phyloP scores from a whole-genome alignment of 2,329 filamentous ascomycete species.

The Lachnellula hyalina region DNA sequence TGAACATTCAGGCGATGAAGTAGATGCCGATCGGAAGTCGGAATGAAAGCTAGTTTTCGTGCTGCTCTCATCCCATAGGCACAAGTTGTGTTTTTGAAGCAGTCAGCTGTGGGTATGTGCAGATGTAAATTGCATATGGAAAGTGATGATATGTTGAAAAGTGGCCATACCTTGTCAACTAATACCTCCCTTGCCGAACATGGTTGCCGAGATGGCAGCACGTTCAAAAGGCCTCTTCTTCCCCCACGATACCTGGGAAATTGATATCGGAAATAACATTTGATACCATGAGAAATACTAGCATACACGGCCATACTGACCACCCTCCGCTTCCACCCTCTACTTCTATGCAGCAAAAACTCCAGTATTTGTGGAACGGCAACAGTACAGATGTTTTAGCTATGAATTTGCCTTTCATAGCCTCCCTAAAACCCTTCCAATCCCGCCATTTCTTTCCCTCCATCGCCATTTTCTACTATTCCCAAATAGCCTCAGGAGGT shows the following conservation, averaged over 20 bases:
- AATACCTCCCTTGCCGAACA: not conserved
- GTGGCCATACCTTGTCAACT: not conserved
- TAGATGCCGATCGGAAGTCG: not conserved
- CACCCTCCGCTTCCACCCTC: slow-evolving; percentile 24
- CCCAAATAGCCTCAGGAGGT: slow-evolving; percentile 23
- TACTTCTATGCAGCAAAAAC: slow-evolving; percentile 32
- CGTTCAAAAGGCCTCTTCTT: not conserved
- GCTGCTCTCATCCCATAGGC: not conserved
- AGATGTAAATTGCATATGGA: not conserved
- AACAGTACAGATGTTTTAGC: slow-evolving; percentile 31
- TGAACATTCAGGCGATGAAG: not conserved
- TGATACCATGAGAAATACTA: slow-evolving; percentile 29
- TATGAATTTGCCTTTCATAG: slow-evolving; percentile 17
- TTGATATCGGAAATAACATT: slow-evolving; percentile 15
- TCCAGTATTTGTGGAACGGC: slow-evolving; percentile 26
- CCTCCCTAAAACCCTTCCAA: slow-evolving; percentile 15
- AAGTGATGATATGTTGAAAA: not conserved
- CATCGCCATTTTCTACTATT: slow-evolving; percentile 21
- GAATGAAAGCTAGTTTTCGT: not conserved
- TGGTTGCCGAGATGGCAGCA: not conserved
- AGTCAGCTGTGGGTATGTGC: not conserved
- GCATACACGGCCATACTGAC: slow-evolving; percentile 29
- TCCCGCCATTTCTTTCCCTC: slow-evolving; percentile 7
- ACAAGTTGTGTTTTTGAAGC: not conserved
- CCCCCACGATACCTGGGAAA: not conserved